These are phyloP conservation scores for Septoria linicola DNA, from an alignment of 2,329 filamentous ascomycete genomes.

Conservation along the genomic window DNA sequence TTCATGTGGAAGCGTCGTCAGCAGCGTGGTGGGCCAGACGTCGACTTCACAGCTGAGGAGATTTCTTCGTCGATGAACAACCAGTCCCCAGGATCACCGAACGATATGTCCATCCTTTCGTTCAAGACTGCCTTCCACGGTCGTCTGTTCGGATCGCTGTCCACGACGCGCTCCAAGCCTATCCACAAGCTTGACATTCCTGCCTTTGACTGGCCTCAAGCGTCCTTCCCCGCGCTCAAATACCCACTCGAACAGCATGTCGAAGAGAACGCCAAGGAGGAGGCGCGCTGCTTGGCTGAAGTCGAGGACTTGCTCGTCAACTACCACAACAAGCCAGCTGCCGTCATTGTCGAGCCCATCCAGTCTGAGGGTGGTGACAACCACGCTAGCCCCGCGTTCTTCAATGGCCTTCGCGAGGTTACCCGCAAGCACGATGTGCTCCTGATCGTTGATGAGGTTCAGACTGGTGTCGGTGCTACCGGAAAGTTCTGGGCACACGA, in stretches of 20 bases:
- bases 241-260: constrained; percentile 81
- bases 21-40: constrained; percentile 73
- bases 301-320: constrained; percentile 77
- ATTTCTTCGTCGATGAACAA: constrained; percentile 76
- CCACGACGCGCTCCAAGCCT: constrained; percentile 86
- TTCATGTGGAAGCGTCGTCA: constrained; percentile 88
- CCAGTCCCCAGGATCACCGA: constrained; percentile 71
- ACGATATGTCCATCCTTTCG: constrained; percentile 78
- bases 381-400: constrained; percentile 84
- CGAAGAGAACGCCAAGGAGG: constrained; percentile 77
- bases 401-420: constrained; percentile 76
- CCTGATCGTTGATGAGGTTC: constrained; percentile 90
- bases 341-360: constrained; percentile 83
- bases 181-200: constrained; percentile 96
- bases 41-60: constrained; percentile 78
- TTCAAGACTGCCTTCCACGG: constrained; percentile 90
- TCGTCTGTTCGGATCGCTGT: constrained; percentile 81
- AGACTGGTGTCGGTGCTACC: constrained; percentile 88
- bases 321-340: constrained; percentile 76
- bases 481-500: constrained; percentile 97
- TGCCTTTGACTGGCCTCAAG: constrained; percentile 92
- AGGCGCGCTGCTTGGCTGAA: constrained; percentile 77
- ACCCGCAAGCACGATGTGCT: constrained; percentile 76
- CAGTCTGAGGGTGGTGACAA: constrained; percentile 95
- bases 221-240: constrained; percentile 79